phyloP scores from a whole-genome alignment of 2,329 filamentous ascomycete species.

The Alternaria solani region DNA sequence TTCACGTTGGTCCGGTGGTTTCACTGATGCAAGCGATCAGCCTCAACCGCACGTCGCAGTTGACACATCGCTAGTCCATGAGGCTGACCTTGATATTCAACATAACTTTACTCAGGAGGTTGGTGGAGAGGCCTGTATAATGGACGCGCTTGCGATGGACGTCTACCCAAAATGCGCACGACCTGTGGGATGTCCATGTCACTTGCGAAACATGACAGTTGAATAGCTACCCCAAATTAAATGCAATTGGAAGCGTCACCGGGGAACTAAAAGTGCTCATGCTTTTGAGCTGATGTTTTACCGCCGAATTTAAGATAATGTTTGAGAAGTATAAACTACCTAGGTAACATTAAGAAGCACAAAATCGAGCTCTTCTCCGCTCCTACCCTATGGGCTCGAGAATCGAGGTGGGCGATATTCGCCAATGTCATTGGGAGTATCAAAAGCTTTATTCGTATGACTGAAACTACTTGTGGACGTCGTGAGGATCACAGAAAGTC shows the following conservation, averaged over 20 bases:
- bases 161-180: not conserved
- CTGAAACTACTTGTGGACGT: too few species aligned
- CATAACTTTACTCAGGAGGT: not conserved
- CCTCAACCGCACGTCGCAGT: not conserved
- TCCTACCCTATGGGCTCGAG: not conserved
- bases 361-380: not conserved
- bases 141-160: not conserved
- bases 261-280: too few species aligned
- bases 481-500: too few species aligned
- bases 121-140: not conserved
- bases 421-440: too few species aligned
- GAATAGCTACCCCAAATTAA: not conserved
- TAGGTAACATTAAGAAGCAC: not conserved
- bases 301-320: too few species aligned
- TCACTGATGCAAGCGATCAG: not conserved
- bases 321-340: not conserved
- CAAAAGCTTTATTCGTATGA: too few species aligned
- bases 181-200: not conserved
- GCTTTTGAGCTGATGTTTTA: too few species aligned
- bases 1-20: not conserved
- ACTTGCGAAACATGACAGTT: not conserved
- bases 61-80: too few species aligned
- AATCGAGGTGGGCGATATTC: too few species aligned
- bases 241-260: not conserved
- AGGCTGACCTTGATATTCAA: not conserved